Base-by-base conservation (phyloP, 2,329 filamentous ascomycete species). In the Cladophialophora carrionii region DNA sequence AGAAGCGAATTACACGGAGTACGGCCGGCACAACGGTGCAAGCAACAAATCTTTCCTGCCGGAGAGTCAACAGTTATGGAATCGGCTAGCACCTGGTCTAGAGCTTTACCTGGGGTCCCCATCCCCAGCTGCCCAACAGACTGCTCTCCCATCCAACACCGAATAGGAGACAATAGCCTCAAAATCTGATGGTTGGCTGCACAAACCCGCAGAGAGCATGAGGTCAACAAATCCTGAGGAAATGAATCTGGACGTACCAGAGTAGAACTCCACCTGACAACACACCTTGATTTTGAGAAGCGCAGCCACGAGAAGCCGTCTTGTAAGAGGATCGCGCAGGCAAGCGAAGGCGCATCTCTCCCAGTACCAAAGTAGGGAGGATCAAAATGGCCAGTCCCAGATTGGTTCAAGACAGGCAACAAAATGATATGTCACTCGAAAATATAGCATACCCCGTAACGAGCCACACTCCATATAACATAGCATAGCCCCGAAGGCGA, bases 361-460 rank as follows among this genome's bases (percentile, higher is more conserved):
- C 31, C 79, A 75, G 0, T 78, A 49, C 78, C 79, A 80, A 82
- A 54, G 79, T 79, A 4, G 75, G 75, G 63, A 82, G 77, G 4
- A 82, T 77, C 0, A 80, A 74, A 1, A 78, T 78, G 49, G 81
- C 78, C 6, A 76, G 66, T 82, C 81, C 59, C 81, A 82, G 37
- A 17, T 14, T 43, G 14, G 70, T 82, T 79, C 61, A 52, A 14
- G 48, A 26, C 26, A 49, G 31, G 6, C 26, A 34, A 20, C 7
- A 7, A 32, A 4, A 58, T 14, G 10, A 24, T 20, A 14, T 14
- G 9, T 31, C 41, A 17, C 26, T 6, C 26, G 26, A 29, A 29
- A 29, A 29, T 6, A 29, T n/a, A 29, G 26, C 26, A 29, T 29
- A 29, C 26, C 26, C 26, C 48, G 56, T 43, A 17, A 59, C 52